phyloP scores from a whole-genome alignment of 2,329 filamentous ascomycete genomes.

The Triangularia setosa region DNA sequence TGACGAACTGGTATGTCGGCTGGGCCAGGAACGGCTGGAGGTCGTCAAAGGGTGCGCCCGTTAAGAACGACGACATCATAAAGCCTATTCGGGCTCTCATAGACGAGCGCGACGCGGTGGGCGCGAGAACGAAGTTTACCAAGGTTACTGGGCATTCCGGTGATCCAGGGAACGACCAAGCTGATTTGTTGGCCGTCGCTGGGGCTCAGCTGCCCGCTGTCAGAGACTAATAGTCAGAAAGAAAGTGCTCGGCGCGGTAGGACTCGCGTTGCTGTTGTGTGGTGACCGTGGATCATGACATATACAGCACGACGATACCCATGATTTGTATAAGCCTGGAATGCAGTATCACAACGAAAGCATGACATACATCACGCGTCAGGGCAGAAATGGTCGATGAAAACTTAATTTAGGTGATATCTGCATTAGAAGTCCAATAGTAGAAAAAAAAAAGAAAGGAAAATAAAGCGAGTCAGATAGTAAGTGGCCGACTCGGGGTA shows the following conservation, averaged over 20 bases:
- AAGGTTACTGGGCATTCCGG: slow-evolving; percentile 87
- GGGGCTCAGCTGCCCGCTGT: background rate
- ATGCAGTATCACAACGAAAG: too few relatives aligned
- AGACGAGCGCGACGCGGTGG: slow-evolving; percentile 59
- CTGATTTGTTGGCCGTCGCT: slow-evolving; percentile 69
- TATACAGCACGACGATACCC: background rate
- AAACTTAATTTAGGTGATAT: slow-evolving; percentile 49
- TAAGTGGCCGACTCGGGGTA: slow-evolving; percentile 12
- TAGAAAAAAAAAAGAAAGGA: slow-evolving; percentile 48
- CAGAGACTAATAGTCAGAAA: background rate
- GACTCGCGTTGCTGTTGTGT: background rate
- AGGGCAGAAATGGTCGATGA: slow-evolving; percentile 6
- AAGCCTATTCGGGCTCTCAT: slow-evolving; percentile 68
- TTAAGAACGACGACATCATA: slow-evolving; percentile 86
- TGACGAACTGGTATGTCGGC: slow-evolving; percentile 73
- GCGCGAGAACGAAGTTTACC: slow-evolving; percentile 64
- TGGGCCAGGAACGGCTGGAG: slow-evolving; percentile 78
- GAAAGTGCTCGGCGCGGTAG: background rate
- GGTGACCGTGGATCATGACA: background rate
- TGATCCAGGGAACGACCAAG: slow-evolving; percentile 71
- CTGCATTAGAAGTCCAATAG: slow-evolving; percentile 62
- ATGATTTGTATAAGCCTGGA: too few relatives aligned
- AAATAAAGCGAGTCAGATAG: slow-evolving; percentile 23
- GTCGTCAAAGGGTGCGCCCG: slow-evolving; percentile 60
- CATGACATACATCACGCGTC: background rate